These are phyloP conservation scores for Coniochaeta hoffmannii DNA, from an alignment of 2,329 filamentous ascomycete species.

Conservation along the genomic window DNA sequence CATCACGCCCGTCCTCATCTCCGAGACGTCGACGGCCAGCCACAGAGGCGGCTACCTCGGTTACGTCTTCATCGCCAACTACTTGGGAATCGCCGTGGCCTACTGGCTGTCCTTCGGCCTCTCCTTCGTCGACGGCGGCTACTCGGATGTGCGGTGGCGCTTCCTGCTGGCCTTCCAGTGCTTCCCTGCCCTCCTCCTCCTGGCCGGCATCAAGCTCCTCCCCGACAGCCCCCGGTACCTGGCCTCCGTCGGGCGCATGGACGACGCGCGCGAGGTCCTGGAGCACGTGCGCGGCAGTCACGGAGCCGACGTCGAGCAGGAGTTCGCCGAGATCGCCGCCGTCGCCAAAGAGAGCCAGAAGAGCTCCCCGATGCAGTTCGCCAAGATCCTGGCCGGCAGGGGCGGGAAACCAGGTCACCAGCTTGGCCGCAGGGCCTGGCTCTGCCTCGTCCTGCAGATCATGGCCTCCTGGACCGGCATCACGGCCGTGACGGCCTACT, in stretches of 20 bases:
- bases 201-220: slow-evolving; percentile 29
- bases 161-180: slow-evolving; percentile 31
- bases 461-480: slow-evolving; percentile 38
- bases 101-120: slow-evolving; percentile 32
- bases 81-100: slow-evolving; percentile 37
- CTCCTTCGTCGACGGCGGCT: slow-evolving; percentile 17
- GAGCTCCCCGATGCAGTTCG: slow-evolving; percentile 26
- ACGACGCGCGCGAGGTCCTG: slow-evolving; percentile 25
- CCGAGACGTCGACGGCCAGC: slow-evolving; percentile 36
- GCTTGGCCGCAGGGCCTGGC: slow-evolving; percentile 29
- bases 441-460: slow-evolving; percentile 32
- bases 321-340: slow-evolving; percentile 32
- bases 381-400: slow-evolving; percentile 29
- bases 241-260: slow-evolving; percentile 13
- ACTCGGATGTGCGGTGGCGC: slow-evolving; percentile 25
- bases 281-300: slow-evolving; percentile 23
- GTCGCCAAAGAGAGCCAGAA: slow-evolving; percentile 29
- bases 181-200: slow-evolving; percentile 31
- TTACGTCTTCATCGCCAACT: slow-evolving; percentile 45
- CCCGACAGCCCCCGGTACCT: slow-evolving; percentile 36
- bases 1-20: slow-evolving; percentile 40
- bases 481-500: slow-evolving; percentile 31
- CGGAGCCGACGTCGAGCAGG: slow-evolving; percentile 26
- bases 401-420: slow-evolving; percentile 28
- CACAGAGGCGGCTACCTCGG: slow-evolving; percentile 38